Evolutionary conservation across 768 basidiomycete genomes (phyloP).

Genomic region (Termitomyces sp.): DNA sequence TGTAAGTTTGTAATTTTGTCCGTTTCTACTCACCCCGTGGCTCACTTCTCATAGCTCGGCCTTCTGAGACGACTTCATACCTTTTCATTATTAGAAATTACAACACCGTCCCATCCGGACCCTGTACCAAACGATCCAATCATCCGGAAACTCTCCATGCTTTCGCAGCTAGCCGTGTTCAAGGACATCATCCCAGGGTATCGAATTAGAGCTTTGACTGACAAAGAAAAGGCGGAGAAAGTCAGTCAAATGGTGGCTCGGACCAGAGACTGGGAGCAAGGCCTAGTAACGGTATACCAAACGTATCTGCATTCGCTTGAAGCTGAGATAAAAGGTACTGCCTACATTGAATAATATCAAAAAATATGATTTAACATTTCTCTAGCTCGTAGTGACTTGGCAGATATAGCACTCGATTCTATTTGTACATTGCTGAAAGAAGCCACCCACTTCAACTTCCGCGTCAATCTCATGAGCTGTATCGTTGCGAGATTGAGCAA

Average conservation of each 20-base stretch:
- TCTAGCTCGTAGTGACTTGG: conserved; percentile 61
- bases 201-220: conserved; percentile 88
- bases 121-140: conserved; percentile 75
- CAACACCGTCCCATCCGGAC: conserved; percentile 62
- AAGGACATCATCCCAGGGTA: conserved; percentile 96
- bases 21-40: background rate
- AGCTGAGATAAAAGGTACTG: conserved; percentile 78
- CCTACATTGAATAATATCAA: background rate
- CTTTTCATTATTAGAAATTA: conserved; percentile 78
- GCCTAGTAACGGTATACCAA: conserved; percentile 86
- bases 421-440: conserved; percentile 84
- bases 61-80: conserved; percentile 85
- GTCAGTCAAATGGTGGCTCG: conserved; percentile 90
- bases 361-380: conserved; percentile 8
- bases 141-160: conserved; percentile 83
- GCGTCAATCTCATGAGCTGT: conserved; percentile 85
- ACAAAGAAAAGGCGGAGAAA: conserved; percentile 88
- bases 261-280: conserved; percentile 94
- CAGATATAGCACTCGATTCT: conserved; percentile 71
- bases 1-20: conserved; percentile 42
- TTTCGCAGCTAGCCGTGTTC: conserved; percentile 92
- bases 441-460: conserved; percentile 96
- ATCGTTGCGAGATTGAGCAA: conserved; percentile 80
- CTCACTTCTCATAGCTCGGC: conserved; percentile 58
- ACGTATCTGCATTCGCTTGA: conserved; percentile 84